Conservation (phyloP, 257 asterid species). For the Lavandula angustifolia region DNA sequence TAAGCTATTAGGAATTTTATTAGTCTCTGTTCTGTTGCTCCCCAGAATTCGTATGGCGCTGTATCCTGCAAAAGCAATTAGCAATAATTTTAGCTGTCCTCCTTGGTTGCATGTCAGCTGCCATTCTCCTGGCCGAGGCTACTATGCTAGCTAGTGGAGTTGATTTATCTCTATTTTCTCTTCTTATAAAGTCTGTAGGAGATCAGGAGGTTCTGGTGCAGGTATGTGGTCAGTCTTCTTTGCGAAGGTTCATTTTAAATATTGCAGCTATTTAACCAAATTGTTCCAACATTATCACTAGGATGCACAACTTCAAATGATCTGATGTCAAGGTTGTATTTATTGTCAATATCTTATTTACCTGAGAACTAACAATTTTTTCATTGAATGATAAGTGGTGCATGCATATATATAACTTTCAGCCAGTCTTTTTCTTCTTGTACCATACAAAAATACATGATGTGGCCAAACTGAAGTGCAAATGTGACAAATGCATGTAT, state of each 20-base stretch:
- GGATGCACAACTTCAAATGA: background rate
- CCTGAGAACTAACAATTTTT: background rate
- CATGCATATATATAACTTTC: background rate
- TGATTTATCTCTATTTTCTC: conserved; percentile 88
- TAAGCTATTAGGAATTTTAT: conserved; percentile 25
- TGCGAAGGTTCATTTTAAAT: conserved; percentile 22
- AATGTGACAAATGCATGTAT: conserved; percentile 15
- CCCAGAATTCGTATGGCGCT: conserved; percentile 89
- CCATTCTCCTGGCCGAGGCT: conserved; percentile 95
- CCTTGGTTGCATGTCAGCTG: conserved; percentile 94
- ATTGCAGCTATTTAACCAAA: conserved; percentile 4
- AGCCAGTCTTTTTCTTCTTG: background rate
- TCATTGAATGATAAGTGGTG: background rate
- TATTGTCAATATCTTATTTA: background rate
- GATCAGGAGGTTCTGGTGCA: conserved; percentile 90
- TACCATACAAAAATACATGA: background rate
- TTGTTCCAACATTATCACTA: background rate
- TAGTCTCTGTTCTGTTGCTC: conserved; percentile 25
- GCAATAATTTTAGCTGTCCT: conserved; percentile 65
- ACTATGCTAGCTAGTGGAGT: conserved; percentile 93
- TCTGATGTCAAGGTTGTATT: conserved; percentile 1
- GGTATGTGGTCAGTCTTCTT: conserved; percentile 48
- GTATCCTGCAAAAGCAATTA: conserved; percentile 78
- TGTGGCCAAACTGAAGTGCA: background rate
- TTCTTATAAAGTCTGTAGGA: conserved; percentile 89